These are phyloP conservation scores for Apiotrichum siamense DNA, from an alignment of 1,284 basidiomycete genomes.

Conservation along the genomic window DNA sequence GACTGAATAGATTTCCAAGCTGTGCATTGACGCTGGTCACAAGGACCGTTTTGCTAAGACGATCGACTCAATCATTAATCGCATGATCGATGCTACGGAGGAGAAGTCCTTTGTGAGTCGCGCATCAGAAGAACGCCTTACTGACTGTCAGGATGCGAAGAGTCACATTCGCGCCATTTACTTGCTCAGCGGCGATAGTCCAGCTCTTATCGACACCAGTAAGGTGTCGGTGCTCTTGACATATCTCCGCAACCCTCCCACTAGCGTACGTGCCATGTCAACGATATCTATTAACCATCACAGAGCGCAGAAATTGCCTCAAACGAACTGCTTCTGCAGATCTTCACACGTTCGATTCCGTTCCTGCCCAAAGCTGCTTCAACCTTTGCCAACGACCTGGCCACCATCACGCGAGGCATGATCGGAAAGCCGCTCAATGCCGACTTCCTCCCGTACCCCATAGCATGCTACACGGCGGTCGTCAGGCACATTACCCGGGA, in stretches of 20 bases:
- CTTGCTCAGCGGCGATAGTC: conserved; percentile 29
- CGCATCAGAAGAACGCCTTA: background rate
- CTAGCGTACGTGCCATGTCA: conserved; percentile 25
- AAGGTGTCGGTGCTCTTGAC: conserved; percentile 32
- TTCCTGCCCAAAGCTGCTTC: conserved; percentile 78
- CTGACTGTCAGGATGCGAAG: conserved; percentile 26
- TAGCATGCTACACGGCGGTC: conserved; percentile 83
- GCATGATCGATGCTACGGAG: conserved; percentile 66
- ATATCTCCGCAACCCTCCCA: conserved; percentile 23
- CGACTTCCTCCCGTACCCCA: conserved; percentile 47
- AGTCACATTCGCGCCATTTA: conserved; percentile 39
- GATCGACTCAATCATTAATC: conserved; percentile 76
- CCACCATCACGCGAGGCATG: conserved; percentile 74
- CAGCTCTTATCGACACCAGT: conserved; percentile 32
- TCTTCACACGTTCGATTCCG: conserved; percentile 78
- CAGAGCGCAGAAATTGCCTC: conserved; percentile 75
- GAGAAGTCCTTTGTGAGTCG: conserved; percentile 26
- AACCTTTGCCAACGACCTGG: conserved; percentile 79
- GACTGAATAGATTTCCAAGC: conserved; percentile 1
- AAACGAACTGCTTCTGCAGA: conserved; percentile 76
- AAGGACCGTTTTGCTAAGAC: conserved; percentile 48
- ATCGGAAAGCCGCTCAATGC: conserved; percentile 83
- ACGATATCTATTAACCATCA: background rate
- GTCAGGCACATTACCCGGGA: conserved; percentile 82
- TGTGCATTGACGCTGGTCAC: conserved; percentile 9